Conservation (phyloP, 2,329 filamentous ascomycete species). For the Rhynchosporium agropyri region DNA sequence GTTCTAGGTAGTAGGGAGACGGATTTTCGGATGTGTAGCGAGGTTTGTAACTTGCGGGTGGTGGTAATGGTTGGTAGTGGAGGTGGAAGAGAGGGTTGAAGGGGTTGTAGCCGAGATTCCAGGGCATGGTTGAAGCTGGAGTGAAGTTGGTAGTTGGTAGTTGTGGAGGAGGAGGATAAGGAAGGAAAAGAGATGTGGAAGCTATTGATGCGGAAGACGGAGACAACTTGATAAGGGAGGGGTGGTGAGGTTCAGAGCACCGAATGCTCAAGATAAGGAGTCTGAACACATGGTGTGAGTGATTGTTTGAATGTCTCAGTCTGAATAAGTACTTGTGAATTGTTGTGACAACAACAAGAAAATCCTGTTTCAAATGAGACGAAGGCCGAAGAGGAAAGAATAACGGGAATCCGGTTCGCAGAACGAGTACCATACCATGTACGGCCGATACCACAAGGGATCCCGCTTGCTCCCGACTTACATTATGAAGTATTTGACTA, state of each 20-base stretch:
- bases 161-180: not conserved
- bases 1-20: conserved; percentile 14
- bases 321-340: too few species aligned
- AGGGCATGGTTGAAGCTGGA: not conserved
- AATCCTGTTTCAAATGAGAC: not conserved
- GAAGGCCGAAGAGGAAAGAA: not conserved
- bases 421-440: too few species aligned
- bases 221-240: not conserved
- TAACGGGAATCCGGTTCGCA: too few species aligned
- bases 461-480: not conserved
- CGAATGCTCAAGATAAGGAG: not conserved
- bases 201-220: not conserved
- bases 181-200: not conserved
- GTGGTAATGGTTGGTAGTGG: not conserved
- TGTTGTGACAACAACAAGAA: not conserved
- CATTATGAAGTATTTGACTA: not conserved
- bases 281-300: not conserved
- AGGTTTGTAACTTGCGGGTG: not conserved
- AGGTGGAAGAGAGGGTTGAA: not conserved
- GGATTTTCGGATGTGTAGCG: not conserved
- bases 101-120: not conserved
- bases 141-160: not conserved
- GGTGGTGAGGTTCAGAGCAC: not conserved
- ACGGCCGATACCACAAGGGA: too few species aligned
- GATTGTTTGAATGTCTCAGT: not conserved